phyloP scores from a whole-genome alignment of 73 alveolate species.

The Urostyla sp. region DNA sequence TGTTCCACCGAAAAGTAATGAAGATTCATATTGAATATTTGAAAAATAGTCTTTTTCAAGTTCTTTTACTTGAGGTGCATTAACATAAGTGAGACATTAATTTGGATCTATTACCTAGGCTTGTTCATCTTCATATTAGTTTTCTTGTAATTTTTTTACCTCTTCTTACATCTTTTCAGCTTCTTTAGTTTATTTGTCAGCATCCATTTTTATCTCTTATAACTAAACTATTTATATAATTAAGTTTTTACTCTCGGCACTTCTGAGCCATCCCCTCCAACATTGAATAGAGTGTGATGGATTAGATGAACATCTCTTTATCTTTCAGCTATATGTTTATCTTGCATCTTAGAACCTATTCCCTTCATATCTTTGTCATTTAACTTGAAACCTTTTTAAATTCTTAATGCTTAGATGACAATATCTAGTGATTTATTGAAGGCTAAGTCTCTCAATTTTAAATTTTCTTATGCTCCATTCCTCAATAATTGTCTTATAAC shows the following conservation, averaged over 20 bases:
- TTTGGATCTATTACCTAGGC: conserved; percentile 66
- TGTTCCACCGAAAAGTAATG: conserved; percentile 61
- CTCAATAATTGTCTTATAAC: conserved; percentile 53
- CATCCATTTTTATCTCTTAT: background rate
- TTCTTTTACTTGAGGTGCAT: background rate
- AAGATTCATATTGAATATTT: conserved; percentile 14
- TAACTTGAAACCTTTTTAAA: conserved; percentile 49
- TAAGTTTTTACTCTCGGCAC: background rate
- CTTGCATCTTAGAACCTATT: conserved; percentile 34
- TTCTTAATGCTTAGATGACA: conserved; percentile 62
- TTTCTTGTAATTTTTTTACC: conserved; percentile 28
- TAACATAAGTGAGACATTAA: conserved; percentile 14
- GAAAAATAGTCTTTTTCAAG: conserved; percentile 55
- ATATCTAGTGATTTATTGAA: conserved; percentile 56
- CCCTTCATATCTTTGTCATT: conserved; percentile 47
- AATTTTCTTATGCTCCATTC: conserved; percentile 62
- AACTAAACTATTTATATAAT: background rate
- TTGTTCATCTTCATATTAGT: conserved; percentile 56
- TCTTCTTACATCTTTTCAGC: conserved; percentile 20
- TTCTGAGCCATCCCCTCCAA: background rate
- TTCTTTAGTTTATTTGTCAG: conserved; percentile 22
- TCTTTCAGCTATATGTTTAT: conserved; percentile 44
- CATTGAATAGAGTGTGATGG: conserved; percentile 49
- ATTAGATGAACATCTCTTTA: conserved; percentile 64
- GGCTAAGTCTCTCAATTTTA: conserved; percentile 71